Conservation (phyloP, 179 eudicot species). For the Beta lomatogona region DNA sequence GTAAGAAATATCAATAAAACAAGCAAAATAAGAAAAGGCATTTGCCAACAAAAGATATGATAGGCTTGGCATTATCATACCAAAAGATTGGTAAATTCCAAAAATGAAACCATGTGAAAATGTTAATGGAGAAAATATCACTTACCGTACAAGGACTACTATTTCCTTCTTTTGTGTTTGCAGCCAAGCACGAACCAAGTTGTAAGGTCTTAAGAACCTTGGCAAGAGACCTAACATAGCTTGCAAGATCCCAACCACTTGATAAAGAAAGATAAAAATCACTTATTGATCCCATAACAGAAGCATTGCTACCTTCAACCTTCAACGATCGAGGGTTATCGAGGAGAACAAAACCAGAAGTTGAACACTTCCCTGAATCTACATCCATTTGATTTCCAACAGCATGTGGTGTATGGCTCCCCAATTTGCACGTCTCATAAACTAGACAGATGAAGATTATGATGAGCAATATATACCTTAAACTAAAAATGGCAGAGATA, state of each 20-base stretch:
- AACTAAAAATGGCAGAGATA: neutral
- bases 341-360: slow-evolving; percentile 89
- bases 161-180: slow-evolving; percentile 77
- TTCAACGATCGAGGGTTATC: slow-evolving; percentile 88
- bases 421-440: slow-evolving; percentile 91
- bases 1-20: neutral
- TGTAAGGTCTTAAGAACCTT: slow-evolving; percentile 80
- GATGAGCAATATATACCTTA: neutral
- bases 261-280: slow-evolving; percentile 84
- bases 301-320: slow-evolving; percentile 68
- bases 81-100: neutral
- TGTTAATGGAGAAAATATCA: slow-evolving; percentile 12
- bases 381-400: slow-evolving; percentile 78
- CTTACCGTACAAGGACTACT: slow-evolving; percentile 79
- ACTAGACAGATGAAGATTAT: slow-evolving; percentile 44
- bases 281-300: slow-evolving; percentile 85
- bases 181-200: slow-evolving; percentile 52
- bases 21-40: neutral
- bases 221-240: slow-evolving; percentile 83
- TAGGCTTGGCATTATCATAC: neutral
- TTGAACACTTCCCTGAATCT: slow-evolving; percentile 70
- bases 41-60: neutral
- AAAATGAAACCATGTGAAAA: neutral
- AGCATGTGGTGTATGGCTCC: slow-evolving; percentile 81
- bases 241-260: slow-evolving; percentile 87